Base-by-base conservation (phyloP, 495 filamentous ascomycete species). In the Penicillium ochrochloron region DNA sequence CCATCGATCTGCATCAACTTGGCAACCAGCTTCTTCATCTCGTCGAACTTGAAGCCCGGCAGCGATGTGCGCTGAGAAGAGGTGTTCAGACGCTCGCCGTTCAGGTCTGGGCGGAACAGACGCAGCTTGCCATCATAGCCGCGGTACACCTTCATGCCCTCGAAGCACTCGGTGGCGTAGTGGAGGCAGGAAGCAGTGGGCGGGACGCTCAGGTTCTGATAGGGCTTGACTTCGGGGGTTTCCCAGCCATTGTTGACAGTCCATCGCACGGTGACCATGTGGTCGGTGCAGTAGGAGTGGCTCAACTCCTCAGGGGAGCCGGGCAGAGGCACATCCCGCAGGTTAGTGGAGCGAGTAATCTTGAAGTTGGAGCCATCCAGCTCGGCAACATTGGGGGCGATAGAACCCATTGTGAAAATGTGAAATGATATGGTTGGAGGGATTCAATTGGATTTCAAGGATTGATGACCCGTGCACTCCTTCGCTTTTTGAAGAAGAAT, bases 121-220 rank as follows among this genome's bases (percentile, higher is more conserved):
- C 94, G 91, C 60, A 97, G 81, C 63, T 87, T 86, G 52, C 90
- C 90, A 76, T 96, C 92, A 68, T 84, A 85, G 29, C 92, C 92
- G 60, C 93, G 91, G 81, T 94, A 96, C 41, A 85, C 86, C 76
- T 96, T 97, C 78, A 95, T 83, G 34, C 93, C 93, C 76, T 97
- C 93, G 78, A 96, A 96, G 78, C 93, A 97, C 70, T 94, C 90
- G 41, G 91, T 95, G 17, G 93, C 93, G 74, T 97, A 97, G 80
- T 97, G 92, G 41, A 97, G 86, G 31, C 88, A 86, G n/a, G 89
- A 91, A 17, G 93, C 90, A 15, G 90, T 93, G 8, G 94, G 94
- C 76, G 92, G 89, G 71, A 97, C 84, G 66, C 84, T 84, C 31
- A 97, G 80, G 29, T 92, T 92, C 57, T 90, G 88, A 75, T 89